These are phyloP conservation scores for Ascochyta fabae DNA, from an alignment of 2,329 filamentous ascomycete species.

Conservation along the genomic window DNA sequence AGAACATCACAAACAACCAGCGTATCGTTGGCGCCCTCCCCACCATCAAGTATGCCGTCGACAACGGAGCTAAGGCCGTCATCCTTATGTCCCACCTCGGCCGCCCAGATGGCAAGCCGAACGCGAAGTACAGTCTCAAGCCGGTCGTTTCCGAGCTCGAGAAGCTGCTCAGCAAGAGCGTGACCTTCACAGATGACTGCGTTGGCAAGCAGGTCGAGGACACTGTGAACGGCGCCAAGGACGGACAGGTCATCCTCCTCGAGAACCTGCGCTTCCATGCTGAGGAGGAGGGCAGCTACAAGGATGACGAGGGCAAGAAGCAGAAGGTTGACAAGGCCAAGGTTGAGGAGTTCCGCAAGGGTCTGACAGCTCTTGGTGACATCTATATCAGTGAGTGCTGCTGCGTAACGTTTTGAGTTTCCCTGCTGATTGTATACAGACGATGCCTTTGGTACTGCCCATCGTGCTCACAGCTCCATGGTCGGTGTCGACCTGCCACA, in stretches of 20 bases:
- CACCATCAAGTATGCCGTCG: conserved; percentile 92
- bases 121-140: conserved; percentile 93
- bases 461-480: conserved; percentile 99
- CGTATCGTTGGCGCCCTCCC: conserved; percentile 95
- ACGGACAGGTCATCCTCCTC: conserved; percentile 84
- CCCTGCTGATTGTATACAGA: conserved; percentile 61
- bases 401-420: not conserved
- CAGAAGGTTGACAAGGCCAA: conserved; percentile 94
- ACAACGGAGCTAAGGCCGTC: conserved; percentile 89
- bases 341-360: conserved; percentile 93
- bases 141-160: conserved; percentile 90
- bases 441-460: conserved; percentile 97
- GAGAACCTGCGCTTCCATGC: conserved; percentile 99
- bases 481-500: conserved; percentile 94
- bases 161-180: conserved; percentile 83
- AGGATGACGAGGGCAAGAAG: conserved; percentile 95
- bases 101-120: conserved; percentile 87
- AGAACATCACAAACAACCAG: conserved; percentile 97
- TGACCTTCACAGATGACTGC: conserved; percentile 88
- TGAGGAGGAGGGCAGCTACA: conserved; percentile 96
- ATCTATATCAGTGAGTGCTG: conserved; percentile 84
- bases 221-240: conserved; percentile 80
- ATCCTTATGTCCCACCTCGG: conserved; percentile 98
- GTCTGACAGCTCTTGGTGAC: conserved; percentile 91
- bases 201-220: conserved; percentile 91